phyloP scores from a whole-genome alignment of 176 grass and related monocot species.

The Tillandsia leiboldiana region DNA sequence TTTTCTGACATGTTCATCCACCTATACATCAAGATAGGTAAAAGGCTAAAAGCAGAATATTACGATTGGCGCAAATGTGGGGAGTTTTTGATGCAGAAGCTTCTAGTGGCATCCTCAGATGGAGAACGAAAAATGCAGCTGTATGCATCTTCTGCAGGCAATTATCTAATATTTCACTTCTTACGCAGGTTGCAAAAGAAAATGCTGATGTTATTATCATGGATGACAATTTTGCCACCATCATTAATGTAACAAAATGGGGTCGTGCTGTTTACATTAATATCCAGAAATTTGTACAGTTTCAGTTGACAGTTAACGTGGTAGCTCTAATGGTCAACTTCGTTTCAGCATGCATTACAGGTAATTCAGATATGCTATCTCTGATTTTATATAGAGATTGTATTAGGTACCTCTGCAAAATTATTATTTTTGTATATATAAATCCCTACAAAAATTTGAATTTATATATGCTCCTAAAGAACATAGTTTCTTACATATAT shows the following conservation, averaged over 20 bases:
- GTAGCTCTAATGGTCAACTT: slow-evolving; percentile 90
- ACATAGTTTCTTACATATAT: too few relatives aligned
- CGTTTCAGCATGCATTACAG: slow-evolving; percentile 72
- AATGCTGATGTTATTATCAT: slow-evolving; percentile 91
- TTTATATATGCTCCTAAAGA: too few relatives aligned
- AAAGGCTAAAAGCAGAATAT: too few relatives aligned
- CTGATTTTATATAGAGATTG: neutral
- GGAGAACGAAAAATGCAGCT: neutral
- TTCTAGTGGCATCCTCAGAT: neutral
- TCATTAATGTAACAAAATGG: slow-evolving; percentile 92
- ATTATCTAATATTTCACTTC: neutral
- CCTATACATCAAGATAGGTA: too few relatives aligned
- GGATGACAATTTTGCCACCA: slow-evolving; percentile 87
- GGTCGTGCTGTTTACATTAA: slow-evolving; percentile 91
- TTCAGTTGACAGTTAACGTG: slow-evolving; percentile 86
- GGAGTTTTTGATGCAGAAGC: neutral
- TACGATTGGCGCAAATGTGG: too few relatives aligned
- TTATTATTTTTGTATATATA: too few relatives aligned
- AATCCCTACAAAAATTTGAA: too few relatives aligned
- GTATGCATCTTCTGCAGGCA: neutral
- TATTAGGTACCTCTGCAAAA: too few relatives aligned
- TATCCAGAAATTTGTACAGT: slow-evolving; percentile 96
- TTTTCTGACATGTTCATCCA: too few relatives aligned
- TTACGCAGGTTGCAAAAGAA: slow-evolving; percentile 92
- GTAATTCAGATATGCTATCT: slow-evolving; percentile 16